Base-by-base conservation (phyloP, 2,329 filamentous ascomycete species). In the Endothia cerciana region DNA sequence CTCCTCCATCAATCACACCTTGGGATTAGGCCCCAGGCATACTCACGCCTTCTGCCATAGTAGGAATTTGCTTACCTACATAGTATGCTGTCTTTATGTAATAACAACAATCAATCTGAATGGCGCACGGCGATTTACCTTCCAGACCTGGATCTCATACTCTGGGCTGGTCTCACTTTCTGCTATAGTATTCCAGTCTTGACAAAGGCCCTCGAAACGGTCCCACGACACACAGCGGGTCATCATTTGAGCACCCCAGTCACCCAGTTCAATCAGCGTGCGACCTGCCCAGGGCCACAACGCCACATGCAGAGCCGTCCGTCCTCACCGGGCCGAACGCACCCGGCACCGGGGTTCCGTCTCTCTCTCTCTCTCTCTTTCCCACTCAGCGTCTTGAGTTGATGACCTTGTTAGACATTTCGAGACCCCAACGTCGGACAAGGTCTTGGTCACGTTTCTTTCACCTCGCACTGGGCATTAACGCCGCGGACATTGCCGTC, bases 1-100 rank as follows among this genome's bases (percentile, higher is more conserved):
- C 55, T 40, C 55, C 36, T 41, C 36, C 11, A 25, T 41, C 36
- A 40, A 58, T 58, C 33, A 58, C 55, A 41, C 51, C 51, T 22
- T 7, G 51, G 36, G 25, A 51, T 51, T n/a, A 22, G 45, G 25
- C 15, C 8, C 33, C 22, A 30, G 25, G 49, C 13, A 17, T 13
- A 15, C 8, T 49, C 45, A 1, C n/a, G n/a, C n/a, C 28, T 19
- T 10, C 17, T n/a, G 41, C 8, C 41, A 43, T 17, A 43, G 19
- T 55, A 51, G 8, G 13, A 25, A 22, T 49, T 4, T 30, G 13
- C 47, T 17, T 30, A 51, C 3, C 13, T 51, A 25, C 22, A 22
- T 51, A 22, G 25, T 17, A 30, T 28, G 33, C 33, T 10, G 33
- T 36, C 33, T 7, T 36, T 36, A 36, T 36, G 33, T 36, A 36